These are phyloP conservation scores for Pleurotus citrinopileatus DNA, from an alignment of 768 basidiomycete genomes.

Conservation along the genomic window DNA sequence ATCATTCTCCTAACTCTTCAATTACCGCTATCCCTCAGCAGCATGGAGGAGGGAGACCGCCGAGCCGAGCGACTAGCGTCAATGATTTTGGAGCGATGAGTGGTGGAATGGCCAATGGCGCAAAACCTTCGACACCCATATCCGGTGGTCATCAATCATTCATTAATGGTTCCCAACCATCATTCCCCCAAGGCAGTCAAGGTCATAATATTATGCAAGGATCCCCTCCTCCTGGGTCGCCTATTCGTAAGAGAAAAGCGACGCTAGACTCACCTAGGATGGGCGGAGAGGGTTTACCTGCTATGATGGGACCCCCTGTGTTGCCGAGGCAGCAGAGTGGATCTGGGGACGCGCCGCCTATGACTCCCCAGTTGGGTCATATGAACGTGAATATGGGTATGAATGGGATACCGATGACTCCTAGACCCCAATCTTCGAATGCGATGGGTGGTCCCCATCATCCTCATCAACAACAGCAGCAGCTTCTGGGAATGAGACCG, in stretches of 20 bases:
- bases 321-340: constrained; percentile 11
- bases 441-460: not conserved
- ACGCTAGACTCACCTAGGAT: constrained; percentile 11
- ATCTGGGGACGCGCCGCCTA: not conserved
- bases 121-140: not conserved
- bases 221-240: constrained; percentile 13
- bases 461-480: not conserved
- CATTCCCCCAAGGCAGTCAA: constrained; percentile 3
- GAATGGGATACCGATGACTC: constrained; percentile 1
- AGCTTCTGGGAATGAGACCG: not conserved
- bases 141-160: not conserved
- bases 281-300: constrained; percentile 5
- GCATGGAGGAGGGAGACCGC: not conserved
- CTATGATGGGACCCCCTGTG: constrained; percentile 14
- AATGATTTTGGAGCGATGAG: constrained; percentile 1
- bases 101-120: not conserved
- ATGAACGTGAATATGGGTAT: constrained; percentile 2
- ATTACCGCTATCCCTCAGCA: constrained; percentile 7
- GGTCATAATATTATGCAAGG: constrained; percentile 13
- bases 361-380: not conserved
- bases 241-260: constrained; percentile 5
- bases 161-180: constrained; percentile 10
- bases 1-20: constrained; percentile 27
- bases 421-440: not conserved
- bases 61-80: constrained; percentile 4